Base-by-base conservation (phyloP, 2,329 filamentous ascomycete species). In the Aspergillus sp. region DNA sequence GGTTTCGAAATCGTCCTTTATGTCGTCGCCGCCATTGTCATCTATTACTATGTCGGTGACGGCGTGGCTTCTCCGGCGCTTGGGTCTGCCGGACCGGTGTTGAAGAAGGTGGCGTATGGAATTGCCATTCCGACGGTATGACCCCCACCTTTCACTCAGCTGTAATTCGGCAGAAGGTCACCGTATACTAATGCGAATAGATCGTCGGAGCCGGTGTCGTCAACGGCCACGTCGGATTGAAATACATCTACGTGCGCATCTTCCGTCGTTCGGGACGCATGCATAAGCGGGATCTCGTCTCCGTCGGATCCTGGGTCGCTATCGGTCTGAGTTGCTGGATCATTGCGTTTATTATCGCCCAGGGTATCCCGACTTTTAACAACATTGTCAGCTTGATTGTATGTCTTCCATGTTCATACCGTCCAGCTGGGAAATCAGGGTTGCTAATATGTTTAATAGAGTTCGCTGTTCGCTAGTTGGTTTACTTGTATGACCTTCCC, bases 191-290 rank as follows among this genome's bases (percentile, higher is more conserved):
- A 52, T 11, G 9, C 0, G 7, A 45, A 18, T 32, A 75, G 69
- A 90, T 90, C 62, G 78, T 90, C 47, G 84, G 90, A 52, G 86
- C 87, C 0, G 89, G 88, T 54, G 87, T 90, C 6, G 87, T 91
- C 60, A 88, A 89, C 68, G 87, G 84, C 6, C 84, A 87, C 60
- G 85, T 90, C 2, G 86, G 85, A 3, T 80, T 81, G 31, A 89
- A 88, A 70, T 87, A 88, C 64, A 79, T 90, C 58, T 90, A 88
- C 67, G 78, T 85, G 4, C 83, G 87, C 22, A 69, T 87, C 6
- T 90, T 88, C 77, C 78, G 81, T 22, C 81, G 83, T 62, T 85
- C 83, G 9, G 80, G 83, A 63, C 80, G 82, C 69, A 77, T 84
- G 73, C 75, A 77, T 47, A 77, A 80, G 58, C 77, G 78, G 50